phyloP scores from a whole-genome alignment of 2,329 filamentous ascomycete species.

The Monosporascus ibericus region DNA sequence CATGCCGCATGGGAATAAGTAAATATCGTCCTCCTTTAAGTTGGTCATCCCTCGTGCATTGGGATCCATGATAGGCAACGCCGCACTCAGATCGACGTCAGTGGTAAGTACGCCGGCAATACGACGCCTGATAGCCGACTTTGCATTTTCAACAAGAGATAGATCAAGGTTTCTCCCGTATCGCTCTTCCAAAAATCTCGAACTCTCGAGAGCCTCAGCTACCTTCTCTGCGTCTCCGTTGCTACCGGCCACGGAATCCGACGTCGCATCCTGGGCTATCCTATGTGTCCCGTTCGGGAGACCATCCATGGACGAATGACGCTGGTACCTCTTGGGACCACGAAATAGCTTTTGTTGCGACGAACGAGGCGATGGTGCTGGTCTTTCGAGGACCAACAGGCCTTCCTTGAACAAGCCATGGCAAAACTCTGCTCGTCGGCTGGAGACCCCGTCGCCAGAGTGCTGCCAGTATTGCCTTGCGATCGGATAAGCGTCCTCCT shows the following conservation, averaged over 20 bases:
- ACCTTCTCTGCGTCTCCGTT: constrained; percentile 16
- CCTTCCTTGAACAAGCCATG: constrained; percentile 67
- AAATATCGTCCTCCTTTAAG: constrained; percentile 81
- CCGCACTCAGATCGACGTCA: constrained; percentile 59
- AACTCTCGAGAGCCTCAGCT: constrained; percentile 56
- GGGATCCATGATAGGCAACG: constrained; percentile 40
- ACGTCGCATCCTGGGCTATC: constrained; percentile 5
- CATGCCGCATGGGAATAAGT: constrained; percentile 86
- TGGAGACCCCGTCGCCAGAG: constrained; percentile 86
- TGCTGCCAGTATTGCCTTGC: constrained; percentile 99
- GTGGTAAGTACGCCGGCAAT: constrained; percentile 81
- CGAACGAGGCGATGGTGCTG: constrained; percentile 19
- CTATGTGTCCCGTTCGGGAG: constrained; percentile 13
- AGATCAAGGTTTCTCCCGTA: constrained; percentile 88
- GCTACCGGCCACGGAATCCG: not conserved
- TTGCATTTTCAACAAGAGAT: constrained; percentile 73
- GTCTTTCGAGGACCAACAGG: constrained; percentile 36
- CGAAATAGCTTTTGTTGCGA: constrained; percentile 43
- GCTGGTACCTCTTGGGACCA: constrained; percentile 77
- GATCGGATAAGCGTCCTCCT: constrained; percentile 57
- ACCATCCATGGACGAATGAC: constrained; percentile 37
- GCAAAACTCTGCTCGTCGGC: constrained; percentile 85
- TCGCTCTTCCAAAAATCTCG: constrained; percentile 82
- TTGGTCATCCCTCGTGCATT: constrained; percentile 53
- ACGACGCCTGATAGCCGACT: constrained; percentile 75